phyloP scores from a whole-genome alignment of 495 filamentous ascomycete genomes.

The Endocarpon pusillum region DNA sequence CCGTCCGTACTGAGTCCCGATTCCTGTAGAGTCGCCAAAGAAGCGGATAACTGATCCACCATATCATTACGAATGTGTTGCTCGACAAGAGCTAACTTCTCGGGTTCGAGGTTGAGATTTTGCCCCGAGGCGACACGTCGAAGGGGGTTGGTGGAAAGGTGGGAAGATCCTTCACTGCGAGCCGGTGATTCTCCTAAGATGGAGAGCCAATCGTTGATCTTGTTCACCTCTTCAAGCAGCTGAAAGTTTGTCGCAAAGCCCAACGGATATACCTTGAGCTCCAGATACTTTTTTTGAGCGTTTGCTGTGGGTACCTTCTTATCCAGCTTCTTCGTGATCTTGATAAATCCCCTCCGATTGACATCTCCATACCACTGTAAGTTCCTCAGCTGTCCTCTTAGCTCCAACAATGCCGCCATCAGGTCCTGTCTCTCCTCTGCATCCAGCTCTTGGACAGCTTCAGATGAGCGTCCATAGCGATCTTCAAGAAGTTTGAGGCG shows the following conservation, averaged over 20 bases:
- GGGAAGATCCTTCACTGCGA: conserved; percentile 52
- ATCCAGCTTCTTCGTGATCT: conserved; percentile 96
- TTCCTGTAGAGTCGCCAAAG: conserved; percentile 40
- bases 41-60: conserved; percentile 35
- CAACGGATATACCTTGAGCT: conserved; percentile 69
- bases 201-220: conserved; percentile 83
- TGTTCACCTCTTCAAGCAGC: conserved; percentile 47
- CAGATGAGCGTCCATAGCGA: conserved; percentile 51
- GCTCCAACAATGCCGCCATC: conserved; percentile 71
- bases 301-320: conserved; percentile 62
- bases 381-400: conserved; percentile 72
- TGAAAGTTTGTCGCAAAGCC: conserved; percentile 66
- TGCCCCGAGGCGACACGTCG: conserved; percentile 52
- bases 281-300: conserved; percentile 66
- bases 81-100: conserved; percentile 55
- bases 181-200: conserved; percentile 54
- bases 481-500: conserved; percentile 71
- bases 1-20: conserved; percentile 29
- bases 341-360: conserved; percentile 84
- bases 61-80: conserved; percentile 64
- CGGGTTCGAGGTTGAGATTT: conserved; percentile 48
- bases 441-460: conserved; percentile 33
- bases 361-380: conserved; percentile 97
- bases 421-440: conserved; percentile 76
- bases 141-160: conserved; percentile 51